Evolutionary conservation across 2,329 filamentous ascomycete genomes (phyloP).

Genomic region (Chaetomiaceae sp.): DNA sequence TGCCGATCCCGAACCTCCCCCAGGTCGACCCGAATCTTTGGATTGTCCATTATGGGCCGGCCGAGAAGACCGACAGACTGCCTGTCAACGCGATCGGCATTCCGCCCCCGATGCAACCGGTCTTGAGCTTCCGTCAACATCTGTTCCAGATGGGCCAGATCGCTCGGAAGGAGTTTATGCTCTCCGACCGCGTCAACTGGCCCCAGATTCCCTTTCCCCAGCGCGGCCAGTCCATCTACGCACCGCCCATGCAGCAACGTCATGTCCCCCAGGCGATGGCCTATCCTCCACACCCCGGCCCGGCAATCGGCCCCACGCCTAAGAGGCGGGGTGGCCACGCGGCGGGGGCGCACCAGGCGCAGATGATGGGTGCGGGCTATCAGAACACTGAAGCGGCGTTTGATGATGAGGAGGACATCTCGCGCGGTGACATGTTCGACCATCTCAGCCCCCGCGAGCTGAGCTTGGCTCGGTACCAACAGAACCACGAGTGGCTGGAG

Average conservation of each 20-base stretch:
- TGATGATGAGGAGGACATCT: slow-evolving; percentile 88
- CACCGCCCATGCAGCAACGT: slow-evolving; percentile 40
- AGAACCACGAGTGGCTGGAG: slow-evolving; percentile 99
- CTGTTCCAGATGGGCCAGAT: slow-evolving; percentile 75
- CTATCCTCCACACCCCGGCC: slow-evolving; percentile 49
- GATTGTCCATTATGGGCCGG: slow-evolving; percentile 83
- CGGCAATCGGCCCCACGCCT: slow-evolving; percentile 45
- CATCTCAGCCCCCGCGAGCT: slow-evolving; percentile 85
- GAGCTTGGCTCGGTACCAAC: slow-evolving; percentile 78
- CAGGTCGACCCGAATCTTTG: slow-evolving; percentile 77
- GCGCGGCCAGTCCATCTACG: slow-evolving; percentile 47
- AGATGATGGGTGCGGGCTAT: slow-evolving; percentile 22
- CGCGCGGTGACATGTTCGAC: slow-evolving; percentile 84
- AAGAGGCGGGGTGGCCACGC: slow-evolving; percentile 44
- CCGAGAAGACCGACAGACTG: slow-evolving; percentile 68
- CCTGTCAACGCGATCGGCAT: slow-evolving; percentile 63
- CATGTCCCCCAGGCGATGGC: slow-evolving; percentile 57
- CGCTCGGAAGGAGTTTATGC: slow-evolving; percentile 88
- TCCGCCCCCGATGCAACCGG: slow-evolving; percentile 54
- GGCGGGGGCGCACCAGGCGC: slow-evolving; percentile 18
- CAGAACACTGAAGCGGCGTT: slow-evolving; percentile 42
- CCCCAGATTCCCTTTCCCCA: slow-evolving; percentile 71
- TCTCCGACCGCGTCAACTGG: slow-evolving; percentile 86
- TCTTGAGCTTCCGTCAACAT: slow-evolving; percentile 57
- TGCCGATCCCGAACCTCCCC: slow-evolving; percentile 63